These are phyloP conservation scores for Yamadazyma philogaea DNA, from an alignment of 805 yeast genomes.

Conservation along the genomic window DNA sequence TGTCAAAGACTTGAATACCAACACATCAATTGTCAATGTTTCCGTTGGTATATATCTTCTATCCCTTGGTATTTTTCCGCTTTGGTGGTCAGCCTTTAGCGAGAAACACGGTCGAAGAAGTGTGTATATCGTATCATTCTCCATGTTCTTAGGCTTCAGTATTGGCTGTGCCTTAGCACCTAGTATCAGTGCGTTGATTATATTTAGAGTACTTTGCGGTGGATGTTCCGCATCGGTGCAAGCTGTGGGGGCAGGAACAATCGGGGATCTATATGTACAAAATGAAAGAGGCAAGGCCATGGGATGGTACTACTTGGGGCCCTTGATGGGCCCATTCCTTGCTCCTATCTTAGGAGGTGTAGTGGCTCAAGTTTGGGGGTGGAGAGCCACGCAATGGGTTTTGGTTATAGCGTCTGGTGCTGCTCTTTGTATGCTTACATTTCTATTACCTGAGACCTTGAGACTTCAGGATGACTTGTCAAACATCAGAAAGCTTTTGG, in stretches of 20 bases:
- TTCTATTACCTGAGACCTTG: conserved; percentile 77
- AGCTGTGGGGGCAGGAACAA: conserved; percentile 87
- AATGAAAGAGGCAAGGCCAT: conserved; percentile 73
- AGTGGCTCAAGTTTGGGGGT: conserved; percentile 67
- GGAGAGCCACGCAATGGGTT: conserved; percentile 90
- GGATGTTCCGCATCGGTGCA: conserved; percentile 85
- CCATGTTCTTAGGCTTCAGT: conserved; percentile 59
- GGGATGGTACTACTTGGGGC: conserved; percentile 79
- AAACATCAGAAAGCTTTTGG: conserved; percentile 46
- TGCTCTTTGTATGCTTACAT: conserved; percentile 45
- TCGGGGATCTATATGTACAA: conserved; percentile 66
- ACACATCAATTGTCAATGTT: conserved; percentile 61
- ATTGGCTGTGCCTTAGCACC: conserved; percentile 71
- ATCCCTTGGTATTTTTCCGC: conserved; percentile 73
- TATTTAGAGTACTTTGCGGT: conserved; percentile 68
- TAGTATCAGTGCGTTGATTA: conserved; percentile 58
- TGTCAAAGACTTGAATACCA: conserved; percentile 51
- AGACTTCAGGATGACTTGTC: conserved; percentile 59
- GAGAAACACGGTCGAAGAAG: conserved; percentile 74
- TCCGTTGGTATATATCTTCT: conserved; percentile 77
- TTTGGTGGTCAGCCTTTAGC: conserved; percentile 86
- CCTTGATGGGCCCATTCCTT: conserved; percentile 73
- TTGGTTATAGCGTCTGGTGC: conserved; percentile 64
- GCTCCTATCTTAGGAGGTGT: conserved; percentile 81
- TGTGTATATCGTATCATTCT: conserved; percentile 67